Evolutionary conservation across 2,329 filamentous ascomycete species (phyloP), one percentile per base, ranked within the genome.

Genomic region (Colletotrichum godetiae): DNA sequence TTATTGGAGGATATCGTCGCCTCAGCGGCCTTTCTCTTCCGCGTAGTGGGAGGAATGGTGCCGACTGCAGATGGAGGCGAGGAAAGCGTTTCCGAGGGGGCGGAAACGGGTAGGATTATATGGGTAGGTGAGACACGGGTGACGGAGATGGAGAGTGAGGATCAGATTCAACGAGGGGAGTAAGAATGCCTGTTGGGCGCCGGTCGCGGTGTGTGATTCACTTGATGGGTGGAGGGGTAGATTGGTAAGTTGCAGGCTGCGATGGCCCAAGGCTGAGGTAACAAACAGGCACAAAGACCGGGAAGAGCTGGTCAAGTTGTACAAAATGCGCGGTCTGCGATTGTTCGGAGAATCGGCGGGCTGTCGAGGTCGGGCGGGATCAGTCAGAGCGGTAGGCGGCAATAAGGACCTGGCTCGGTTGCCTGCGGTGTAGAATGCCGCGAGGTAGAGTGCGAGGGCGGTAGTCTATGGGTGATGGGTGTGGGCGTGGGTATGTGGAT

Each of bases 21-120:
- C 89, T 91, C 89, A 88, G 89, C 89, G 84, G 89, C 89, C 85
- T 90, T 91, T 82, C 89, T 87, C 83, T 91, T 91, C 79, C 88
- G 86, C 77, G 88, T 89, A 76, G 81, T 83, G 77, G 88, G 88
- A 84, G 89, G 86, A 91, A 91, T 91, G 80, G 83, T 91, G 88
- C 78, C 84, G 84, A 80, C 77, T 66, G 53, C 27, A 31, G 31
- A 56, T 35, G 42, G 68, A 53, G 65, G 73, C 56, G 65, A 58
- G 64, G 65, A 65, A 57, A 72, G 68, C 46, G 67, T 72, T 72
- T 74, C 68, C 68, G 58, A 53, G 33, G 19, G 42, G 31, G 29
- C 63, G 68, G 61, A 68, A 72, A 68, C 71, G 56, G 22, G 15
- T 49, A 57, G 46, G n/a, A 1, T 15, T 31, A 29, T 12, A 27